Evolutionary conservation across 129 eudicot species (phyloP), one percentile per base, ranked within the genome.

Genomic region (Artemisia argyi): DNA sequence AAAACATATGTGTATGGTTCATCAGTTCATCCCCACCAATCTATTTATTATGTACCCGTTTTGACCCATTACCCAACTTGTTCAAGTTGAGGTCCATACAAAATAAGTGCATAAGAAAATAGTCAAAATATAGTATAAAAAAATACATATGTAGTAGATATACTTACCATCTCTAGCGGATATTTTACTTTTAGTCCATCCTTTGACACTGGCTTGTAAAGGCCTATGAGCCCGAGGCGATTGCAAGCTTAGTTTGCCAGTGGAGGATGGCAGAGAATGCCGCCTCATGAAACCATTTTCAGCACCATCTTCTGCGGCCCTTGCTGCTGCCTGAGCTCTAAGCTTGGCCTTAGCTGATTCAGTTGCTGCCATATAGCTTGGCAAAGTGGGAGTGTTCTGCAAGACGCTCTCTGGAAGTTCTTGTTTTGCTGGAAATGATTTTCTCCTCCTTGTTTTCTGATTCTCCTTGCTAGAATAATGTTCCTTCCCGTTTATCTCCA

Each of bases 331-430:
- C 71, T 86, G 96, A 22, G 83, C 90, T 65, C 93, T 88, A 57
- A 91, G 93, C 80, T 88, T 91, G 30, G 97, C 97, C 80, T 91
- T 91, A 9, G 91, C 96, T 42, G 97, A 88, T 75, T 82, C 80
- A 61, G 97, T 91, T 11, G 97, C 97, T 15, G 88, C 86, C 97
- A 91, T 91, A 77, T 91, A 91, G 65, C 97, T 91, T 30, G 97
- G 97, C 84, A 91, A 65, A 18, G 84, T 75, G 11, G 88, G 87
- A 5, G 85, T 65, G 58, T 78, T 88, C 82, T 78, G 87, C 15
- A 85, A 73, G 52, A 80, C 83, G 65, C 82, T 84, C 83, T 88
- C 96, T 3, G 84, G 51, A 79, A 12, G 62, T 58, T 91, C 95
- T 49, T 78, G 89, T 78, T 87, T 91, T 28, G 72, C 81, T 7